Conservation (phyloP, 2,329 filamentous ascomycete genomes). For the Biscogniauxia sp. region DNA sequence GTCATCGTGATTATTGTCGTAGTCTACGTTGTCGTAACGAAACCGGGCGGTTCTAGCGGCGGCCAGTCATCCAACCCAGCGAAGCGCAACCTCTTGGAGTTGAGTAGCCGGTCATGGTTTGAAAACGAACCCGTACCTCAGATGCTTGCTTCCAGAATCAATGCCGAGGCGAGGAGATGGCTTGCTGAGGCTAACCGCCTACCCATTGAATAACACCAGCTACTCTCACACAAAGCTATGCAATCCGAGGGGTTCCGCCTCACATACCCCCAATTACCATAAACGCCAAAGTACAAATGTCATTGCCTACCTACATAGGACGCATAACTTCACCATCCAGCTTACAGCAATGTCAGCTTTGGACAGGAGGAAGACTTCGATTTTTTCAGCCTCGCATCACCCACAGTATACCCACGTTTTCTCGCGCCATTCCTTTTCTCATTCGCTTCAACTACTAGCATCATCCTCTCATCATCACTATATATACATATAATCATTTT, state of each 20-base stretch:
- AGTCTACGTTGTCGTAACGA: slow-evolving; percentile 24
- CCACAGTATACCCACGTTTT: not conserved
- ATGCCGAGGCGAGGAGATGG: slow-evolving; percentile 21
- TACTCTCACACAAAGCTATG: not conserved
- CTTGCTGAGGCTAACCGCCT: slow-evolving; percentile 8
- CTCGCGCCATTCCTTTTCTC: slow-evolving; percentile 23
- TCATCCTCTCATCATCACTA: slow-evolving; percentile 14
- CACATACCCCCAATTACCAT: not conserved
- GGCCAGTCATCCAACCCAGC: not conserved
- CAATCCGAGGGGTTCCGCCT: not conserved
- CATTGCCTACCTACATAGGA: not conserved
- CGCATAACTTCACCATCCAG: not conserved
- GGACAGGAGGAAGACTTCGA: no score
- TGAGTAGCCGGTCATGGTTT: slow-evolving; percentile 17
- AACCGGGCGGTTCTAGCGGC: slow-evolving; percentile 3
- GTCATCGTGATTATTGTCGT: slow-evolving; percentile 51
- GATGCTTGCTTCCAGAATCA: slow-evolving; percentile 23
- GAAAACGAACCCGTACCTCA: slow-evolving; percentile 17
- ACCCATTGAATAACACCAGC: slow-evolving; percentile 6
- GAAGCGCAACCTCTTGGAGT: slow-evolving; percentile 24
- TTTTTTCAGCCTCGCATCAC: not conserved
- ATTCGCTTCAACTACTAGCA: slow-evolving; percentile 22
- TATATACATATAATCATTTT: slow-evolving; percentile 13
- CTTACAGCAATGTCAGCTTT: no score
- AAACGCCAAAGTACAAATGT: not conserved